A percentile compares a stretch with the other conserved stretches of the same genome.
Evolutionary conservation across 148 eudicot species (phyloP).

Genomic region (Beta vulgaris): DNA sequence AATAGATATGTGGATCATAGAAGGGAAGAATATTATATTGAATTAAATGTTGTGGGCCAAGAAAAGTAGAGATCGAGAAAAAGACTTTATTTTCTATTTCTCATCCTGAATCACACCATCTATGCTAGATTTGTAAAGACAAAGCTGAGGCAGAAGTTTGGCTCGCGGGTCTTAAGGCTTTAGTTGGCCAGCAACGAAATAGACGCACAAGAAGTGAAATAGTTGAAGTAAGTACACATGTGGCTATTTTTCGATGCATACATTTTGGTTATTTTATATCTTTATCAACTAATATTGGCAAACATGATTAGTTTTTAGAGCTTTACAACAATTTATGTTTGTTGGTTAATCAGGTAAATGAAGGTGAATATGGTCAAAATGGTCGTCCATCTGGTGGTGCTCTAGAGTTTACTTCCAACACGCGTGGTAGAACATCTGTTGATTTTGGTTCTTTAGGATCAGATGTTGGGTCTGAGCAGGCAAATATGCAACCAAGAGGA

Average conservation of each 20-base stretch:
- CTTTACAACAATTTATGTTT: too few species aligned
- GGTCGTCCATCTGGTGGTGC: conserved; percentile 43
- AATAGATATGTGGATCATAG: too few species aligned
- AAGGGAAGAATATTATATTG: too few species aligned
- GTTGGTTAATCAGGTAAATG: conserved; percentile 56
- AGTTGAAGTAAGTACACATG: conserved; percentile 51
- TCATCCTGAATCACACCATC: neutral
- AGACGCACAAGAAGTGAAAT: conserved; percentile 64
- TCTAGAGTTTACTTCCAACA: conserved; percentile 48
- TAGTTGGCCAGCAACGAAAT: conserved; percentile 44
- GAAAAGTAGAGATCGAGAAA: too few species aligned
- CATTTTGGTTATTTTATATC: neutral
- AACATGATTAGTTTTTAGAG: neutral
- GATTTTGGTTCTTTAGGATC: conserved; percentile 43
- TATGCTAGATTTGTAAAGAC: conserved; percentile 80
- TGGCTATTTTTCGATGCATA: neutral
- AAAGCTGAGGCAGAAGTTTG: conserved; percentile 77
- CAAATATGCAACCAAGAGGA: conserved; percentile 63
- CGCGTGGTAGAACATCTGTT: conserved; percentile 45
- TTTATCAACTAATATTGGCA: neutral
- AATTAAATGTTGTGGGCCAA: too few species aligned
- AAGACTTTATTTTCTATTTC: neutral
- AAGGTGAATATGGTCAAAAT: conserved; percentile 37
- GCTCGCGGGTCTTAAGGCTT: conserved; percentile 70
- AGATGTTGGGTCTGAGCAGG: conserved; percentile 60